phyloP scores from a whole-genome alignment of 768 basidiomycete species.

The Xerocomellus intermedius region DNA sequence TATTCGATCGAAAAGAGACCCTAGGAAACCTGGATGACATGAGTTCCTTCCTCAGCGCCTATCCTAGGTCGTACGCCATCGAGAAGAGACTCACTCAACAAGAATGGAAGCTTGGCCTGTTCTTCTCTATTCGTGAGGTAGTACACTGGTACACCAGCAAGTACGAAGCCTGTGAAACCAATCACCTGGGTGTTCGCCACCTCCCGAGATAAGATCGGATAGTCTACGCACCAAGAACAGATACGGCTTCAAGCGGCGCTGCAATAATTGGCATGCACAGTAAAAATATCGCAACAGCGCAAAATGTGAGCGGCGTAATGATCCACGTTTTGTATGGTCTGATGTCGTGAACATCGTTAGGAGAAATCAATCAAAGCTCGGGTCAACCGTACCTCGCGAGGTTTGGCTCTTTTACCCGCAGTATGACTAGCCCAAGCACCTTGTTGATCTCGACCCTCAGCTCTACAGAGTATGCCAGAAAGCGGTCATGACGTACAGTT shows the following conservation, averaged over 20 bases:
- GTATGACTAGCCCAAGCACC: constrained; percentile 85
- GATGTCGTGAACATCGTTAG: background rate
- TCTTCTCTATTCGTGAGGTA: constrained; percentile 66
- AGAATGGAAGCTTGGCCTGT: constrained; percentile 34
- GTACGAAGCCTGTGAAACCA: constrained; percentile 60
- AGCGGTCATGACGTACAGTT: constrained; percentile 50
- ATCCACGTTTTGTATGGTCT: constrained; percentile 95
- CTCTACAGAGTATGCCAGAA: background rate
- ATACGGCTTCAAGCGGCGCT: constrained; percentile 83
- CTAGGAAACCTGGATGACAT: constrained; percentile 37
- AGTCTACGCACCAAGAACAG: constrained; percentile 69
- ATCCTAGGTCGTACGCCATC: background rate
- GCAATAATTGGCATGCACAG: constrained; percentile 94
- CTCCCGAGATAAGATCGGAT: background rate
- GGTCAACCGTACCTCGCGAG: constrained; percentile 60
- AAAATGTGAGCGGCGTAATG: constrained; percentile 85
- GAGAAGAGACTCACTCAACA: constrained; percentile 37
- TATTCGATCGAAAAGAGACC: constrained; percentile 44
- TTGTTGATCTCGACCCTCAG: constrained; percentile 26
- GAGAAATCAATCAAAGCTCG: background rate
- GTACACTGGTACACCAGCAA: constrained; percentile 78
- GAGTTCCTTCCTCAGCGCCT: background rate
- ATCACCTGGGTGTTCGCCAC: background rate
- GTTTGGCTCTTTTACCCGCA: constrained; percentile 87
- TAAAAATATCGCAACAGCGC: constrained; percentile 59